Evolutionary conservation across 2,329 filamentous ascomycete genomes (phyloP), one percentile per base, ranked within the genome.

Genomic region (Sporothrix protearum): DNA sequence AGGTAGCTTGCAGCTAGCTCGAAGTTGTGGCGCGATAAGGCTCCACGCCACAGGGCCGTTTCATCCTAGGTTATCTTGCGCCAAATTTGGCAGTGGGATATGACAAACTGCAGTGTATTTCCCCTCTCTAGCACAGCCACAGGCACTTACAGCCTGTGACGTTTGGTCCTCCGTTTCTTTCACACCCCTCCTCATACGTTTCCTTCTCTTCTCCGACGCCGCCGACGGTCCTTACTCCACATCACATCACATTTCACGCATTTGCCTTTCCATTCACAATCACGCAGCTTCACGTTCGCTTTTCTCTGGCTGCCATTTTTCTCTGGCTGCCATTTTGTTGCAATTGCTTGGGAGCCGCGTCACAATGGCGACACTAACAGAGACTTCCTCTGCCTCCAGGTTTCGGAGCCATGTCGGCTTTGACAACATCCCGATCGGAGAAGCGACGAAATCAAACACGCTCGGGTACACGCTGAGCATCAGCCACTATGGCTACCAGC

Each of bases 401-500:
- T 89, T 88, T 78, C 83, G 85, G 76, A 82, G 83, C 45, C 87
- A 88, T 79, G 86, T 89, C 72, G 86, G 85, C 49, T 89, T 89
- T 77, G 87, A 88, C 80, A 89, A 88, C 75, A 81, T 89, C 47
- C 83, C 85, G 51, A 81, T 84, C 55, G 86, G 86, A 76, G 87
- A 89, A 76, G 82, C 85, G 7, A 88, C 86, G 14, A 86, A 87
- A 76, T 85, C 84, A 77, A 88, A 88, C 77, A 85, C 85, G 2
- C 83, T 85, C 25, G 93, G 93, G 6, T 87, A 97, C 75, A 96
- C 93, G 0, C 84, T 97, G 72, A 94, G 94, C 77, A 88, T 92
- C 76, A 92, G 93, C 78, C 94, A 97, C 80, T 91, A 91, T 76
- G 93, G 94, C 75, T 97, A 96, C 80, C 89, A 92, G 76, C 90